Evolutionary conservation across 192 early-diverging fungal species (phyloP), one percentile per base, ranked within the genome.

Genomic region (Chytriomyces hyalinus): DNA sequence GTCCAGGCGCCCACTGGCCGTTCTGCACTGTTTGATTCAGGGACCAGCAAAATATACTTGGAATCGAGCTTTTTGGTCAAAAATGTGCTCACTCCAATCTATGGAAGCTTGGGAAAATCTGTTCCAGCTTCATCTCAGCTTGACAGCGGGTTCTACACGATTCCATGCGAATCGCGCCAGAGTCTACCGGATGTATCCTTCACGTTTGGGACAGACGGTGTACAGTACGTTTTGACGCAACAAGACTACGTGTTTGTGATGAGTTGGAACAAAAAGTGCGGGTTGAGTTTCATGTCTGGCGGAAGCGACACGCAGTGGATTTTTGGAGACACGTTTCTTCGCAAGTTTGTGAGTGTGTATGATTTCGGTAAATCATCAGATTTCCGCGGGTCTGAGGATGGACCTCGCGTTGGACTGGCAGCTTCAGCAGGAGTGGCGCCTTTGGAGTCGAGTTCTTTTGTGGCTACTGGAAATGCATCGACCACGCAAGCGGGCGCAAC

Each of bases 171-270:
- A 11, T 20, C 8, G 9, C 11, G 10, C 8, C 9, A 28, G 28
- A 11, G 20, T 28, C 49, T 68, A 46, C 67, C 67, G 15, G 67
- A 68, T 43, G 67, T 68, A 10, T 46, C 24, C 9, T 68, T 68
- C 49, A 49, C 11, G 43, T 68, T 68, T 24, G 67, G 67, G 8
- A 36, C 36, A 36, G 67, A 68, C 24, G 43, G 46, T 3, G 17
- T 11, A 9, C 15, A 8, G 10, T 68, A 49, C 49, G 28, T 46
- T 15, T 13, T 68, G 11, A 47, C 67, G 4, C 48, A 24, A 3
- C 13, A 68, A 6, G 67, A 68, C 67, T 68, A 68, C 44, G 44
- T 68, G 43, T 10, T 68, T 28, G 13, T 46, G 13, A 43, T 68
- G 36, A 36, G 36, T 2, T 36, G 36, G 36, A 36, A 36, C 36